These are phyloP conservation scores for Kodamaea arcana DNA, from an alignment of 1,139 yeast genomes.

Conservation along the genomic window DNA sequence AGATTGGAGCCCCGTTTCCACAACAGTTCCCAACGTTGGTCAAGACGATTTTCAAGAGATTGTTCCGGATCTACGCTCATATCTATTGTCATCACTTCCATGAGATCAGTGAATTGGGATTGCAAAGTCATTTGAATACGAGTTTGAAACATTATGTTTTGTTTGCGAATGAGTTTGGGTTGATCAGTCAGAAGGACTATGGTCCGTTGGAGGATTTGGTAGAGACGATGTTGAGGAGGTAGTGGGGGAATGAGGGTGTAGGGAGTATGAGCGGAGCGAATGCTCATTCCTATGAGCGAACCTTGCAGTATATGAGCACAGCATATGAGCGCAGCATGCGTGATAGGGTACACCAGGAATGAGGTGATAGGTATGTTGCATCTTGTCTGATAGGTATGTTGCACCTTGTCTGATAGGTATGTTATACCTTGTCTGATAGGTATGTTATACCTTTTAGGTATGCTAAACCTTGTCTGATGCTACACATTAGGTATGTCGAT, in stretches of 20 bases:
- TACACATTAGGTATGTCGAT: no score
- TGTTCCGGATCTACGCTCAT: conserved; percentile 96
- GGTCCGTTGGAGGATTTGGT: conserved; percentile 92
- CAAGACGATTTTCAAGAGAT: conserved; percentile 80
- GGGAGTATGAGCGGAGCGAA: neutral
- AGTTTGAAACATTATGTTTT: conserved; percentile 90
- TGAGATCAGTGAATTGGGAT: conserved; percentile 85
- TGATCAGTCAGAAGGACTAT: conserved; percentile 75
- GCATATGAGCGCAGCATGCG: no score
- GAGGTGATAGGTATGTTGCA: no score
- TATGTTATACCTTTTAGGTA: no score
- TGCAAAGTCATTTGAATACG: conserved; percentile 90
- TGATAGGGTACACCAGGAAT: no score
- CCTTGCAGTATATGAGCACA: no score
- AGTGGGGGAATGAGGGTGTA: conserved; percentile 1
- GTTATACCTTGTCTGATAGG: no score
- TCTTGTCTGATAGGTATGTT: no score
- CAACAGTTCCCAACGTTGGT: conserved; percentile 68
- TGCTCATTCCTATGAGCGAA: no score
- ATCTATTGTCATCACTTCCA: conserved; percentile 97
- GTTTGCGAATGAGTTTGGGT: conserved; percentile 77
- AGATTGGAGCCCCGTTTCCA: conserved; percentile 81
- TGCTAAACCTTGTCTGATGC: no score
- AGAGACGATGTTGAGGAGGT: conserved; percentile 54
- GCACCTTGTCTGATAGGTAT: no score